These are phyloP conservation scores for Mortierella polycephala DNA, from an alignment of 371 early-diverging fungal genomes.

Conservation along the genomic window DNA sequence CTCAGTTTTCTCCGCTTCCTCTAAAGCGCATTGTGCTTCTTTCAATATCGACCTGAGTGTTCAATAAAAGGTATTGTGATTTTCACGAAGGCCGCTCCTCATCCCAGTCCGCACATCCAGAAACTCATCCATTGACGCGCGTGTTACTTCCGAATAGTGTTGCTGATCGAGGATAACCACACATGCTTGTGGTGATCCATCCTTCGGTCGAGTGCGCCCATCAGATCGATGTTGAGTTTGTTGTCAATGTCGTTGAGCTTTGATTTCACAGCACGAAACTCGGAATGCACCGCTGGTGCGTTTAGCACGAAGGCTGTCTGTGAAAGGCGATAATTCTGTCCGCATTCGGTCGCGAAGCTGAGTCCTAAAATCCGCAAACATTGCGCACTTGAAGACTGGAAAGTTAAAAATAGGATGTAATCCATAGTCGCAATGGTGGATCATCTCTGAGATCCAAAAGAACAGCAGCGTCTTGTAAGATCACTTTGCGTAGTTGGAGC, in stretches of 20 bases:
- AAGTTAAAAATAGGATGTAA: constrained; percentile 1
- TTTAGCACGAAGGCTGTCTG: constrained; percentile 8
- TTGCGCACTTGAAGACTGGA: neutral
- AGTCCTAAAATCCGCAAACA: neutral
- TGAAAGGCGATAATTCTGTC: neutral
- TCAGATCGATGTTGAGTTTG: neutral
- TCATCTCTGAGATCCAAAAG: neutral
- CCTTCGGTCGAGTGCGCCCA: neutral
- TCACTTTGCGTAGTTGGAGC: constrained; percentile 2
- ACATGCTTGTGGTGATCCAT: neutral
- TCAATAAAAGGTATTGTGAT: too few species aligned
- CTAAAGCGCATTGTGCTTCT: too few species aligned
- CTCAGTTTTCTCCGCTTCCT: too few species aligned
- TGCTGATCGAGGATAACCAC: neutral
- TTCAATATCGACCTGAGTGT: too few species aligned
- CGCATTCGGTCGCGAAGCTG: neutral
- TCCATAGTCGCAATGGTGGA: neutral
- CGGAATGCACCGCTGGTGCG: neutral
- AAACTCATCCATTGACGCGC: too few species aligned
- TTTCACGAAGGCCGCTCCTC: too few species aligned
- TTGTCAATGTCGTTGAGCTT: constrained; percentile 1
- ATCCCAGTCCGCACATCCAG: too few species aligned
- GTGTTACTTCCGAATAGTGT: too few species aligned
- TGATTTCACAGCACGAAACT: constrained; percentile 1
- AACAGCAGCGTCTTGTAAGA: constrained; percentile 9